phyloP scores from a whole-genome alignment of 164 flowering plant species.

The Sextonia rubra region DNA sequence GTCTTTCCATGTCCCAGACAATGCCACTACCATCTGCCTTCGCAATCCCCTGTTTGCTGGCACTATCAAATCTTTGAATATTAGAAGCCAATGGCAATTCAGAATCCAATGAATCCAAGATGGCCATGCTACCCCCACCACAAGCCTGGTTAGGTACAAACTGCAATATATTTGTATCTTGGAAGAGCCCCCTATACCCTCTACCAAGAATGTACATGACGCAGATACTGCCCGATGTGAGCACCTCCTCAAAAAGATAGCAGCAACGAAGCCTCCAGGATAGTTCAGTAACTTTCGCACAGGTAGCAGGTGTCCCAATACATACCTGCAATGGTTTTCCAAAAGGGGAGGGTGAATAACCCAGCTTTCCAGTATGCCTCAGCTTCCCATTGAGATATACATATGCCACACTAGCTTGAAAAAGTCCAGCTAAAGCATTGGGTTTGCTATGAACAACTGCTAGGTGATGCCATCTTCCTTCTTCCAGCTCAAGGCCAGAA shows the following conservation, averaged over 20 bases:
- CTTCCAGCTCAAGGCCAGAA: slow-evolving; percentile 79
- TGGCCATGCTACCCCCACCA: slow-evolving; percentile 99
- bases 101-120: slow-evolving; percentile 83
- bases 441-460: slow-evolving; percentile 98
- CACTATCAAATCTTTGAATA: slow-evolving; percentile 57
- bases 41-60: slow-evolving; percentile 45
- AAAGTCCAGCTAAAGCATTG: slow-evolving; percentile 97
- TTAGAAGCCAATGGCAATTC: slow-evolving; percentile 57
- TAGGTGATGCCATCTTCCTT: slow-evolving; percentile 98
- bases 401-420: slow-evolving; percentile 95
- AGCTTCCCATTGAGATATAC: slow-evolving; percentile 92
- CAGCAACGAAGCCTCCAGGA: slow-evolving; percentile 90
- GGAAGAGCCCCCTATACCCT: slow-evolving; percentile 97
- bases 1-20: slow-evolving; percentile 93
- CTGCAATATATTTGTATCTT: slow-evolving; percentile 79
- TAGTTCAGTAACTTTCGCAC: slow-evolving; percentile 59
- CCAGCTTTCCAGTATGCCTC: slow-evolving; percentile 90
- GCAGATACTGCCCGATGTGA: slow-evolving; percentile 84
- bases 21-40: slow-evolving; percentile 92
- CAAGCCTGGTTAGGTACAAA: slow-evolving; percentile 98
- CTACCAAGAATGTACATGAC: slow-evolving; percentile 98
- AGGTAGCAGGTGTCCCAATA: slow-evolving; percentile 70
- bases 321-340: slow-evolving; percentile 92
- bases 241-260: slow-evolving; percentile 95
- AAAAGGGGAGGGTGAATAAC: slow-evolving; percentile 92